Base-by-base conservation (phyloP, 208 protist genomes). In the Wallacemonas sp. region DNA sequence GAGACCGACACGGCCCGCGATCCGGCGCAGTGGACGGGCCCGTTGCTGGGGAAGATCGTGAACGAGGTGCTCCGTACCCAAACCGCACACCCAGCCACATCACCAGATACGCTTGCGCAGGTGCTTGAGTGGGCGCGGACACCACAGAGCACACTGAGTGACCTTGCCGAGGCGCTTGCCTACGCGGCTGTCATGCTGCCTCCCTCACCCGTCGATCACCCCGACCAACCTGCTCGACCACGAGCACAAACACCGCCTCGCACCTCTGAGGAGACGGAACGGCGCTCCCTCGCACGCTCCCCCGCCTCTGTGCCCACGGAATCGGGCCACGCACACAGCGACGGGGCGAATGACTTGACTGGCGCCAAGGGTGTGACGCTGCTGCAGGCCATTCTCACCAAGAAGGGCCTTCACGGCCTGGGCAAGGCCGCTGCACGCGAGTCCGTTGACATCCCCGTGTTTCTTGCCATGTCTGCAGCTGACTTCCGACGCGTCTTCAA, bases 401-500 rank as follows among this genome's bases (percentile, higher is more conserved):
- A 81, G 68, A 81, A 85, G 32, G 84, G 82, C 10, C 71, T 96
- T 48, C 66, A 73, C 4, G 79, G 75, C 1, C 65, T 96, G 1
- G 63, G 55, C 2, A 48, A 63, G 17, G 69, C 77, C 8, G 39
- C 88, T 36, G 73, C 78, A 58, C 63, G 64, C 54, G 81, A 93
- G 63, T 77, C 86, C 44, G 92, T 96, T 68, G 91, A 96, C 48
- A 71, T 93, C 53, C 38, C 61, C 3, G 83, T 92, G 3, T 96
- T 96, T 44, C 59, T 91, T 26, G 44, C 81, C 19, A 96, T 96
- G 91, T 78, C 52, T 17, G 36, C 75, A n/a, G 69, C 77, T 3
- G 87, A 94, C 37, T 78, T 94, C 26, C 71, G 76, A 52, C 73
- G 54, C 8, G 80, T 92, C 3, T 96, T 96, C 68, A 92, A 87